Conservation (phyloP, 495 filamentous ascomycete species). For the Neurospora sp. region DNA sequence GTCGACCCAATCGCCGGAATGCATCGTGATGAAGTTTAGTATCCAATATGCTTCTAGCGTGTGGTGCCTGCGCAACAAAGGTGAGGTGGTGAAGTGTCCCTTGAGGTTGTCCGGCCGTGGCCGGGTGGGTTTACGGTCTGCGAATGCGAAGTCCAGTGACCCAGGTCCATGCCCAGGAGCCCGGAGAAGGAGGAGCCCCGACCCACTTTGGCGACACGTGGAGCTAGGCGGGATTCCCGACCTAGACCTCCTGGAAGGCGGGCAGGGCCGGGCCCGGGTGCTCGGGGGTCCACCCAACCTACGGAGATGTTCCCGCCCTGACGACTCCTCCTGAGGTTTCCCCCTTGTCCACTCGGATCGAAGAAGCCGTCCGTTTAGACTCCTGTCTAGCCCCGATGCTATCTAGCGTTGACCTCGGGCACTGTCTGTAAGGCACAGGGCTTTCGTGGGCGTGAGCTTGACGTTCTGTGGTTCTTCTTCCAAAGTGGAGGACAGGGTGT, state of each 20-base stretch:
- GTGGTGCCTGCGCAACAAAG: background rate
- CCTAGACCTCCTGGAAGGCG: background rate
- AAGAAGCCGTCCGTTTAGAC: background rate
- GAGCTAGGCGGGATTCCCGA: background rate
- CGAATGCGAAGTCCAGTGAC: background rate
- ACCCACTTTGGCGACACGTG: background rate
- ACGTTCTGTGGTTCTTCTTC: background rate
- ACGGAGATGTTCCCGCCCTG: background rate
- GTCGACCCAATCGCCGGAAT: background rate
- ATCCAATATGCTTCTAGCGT: background rate
- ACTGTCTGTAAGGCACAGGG: background rate
- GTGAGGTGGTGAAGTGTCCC: background rate
- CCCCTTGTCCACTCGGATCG: background rate
- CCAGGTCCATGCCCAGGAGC: background rate
- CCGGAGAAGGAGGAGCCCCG: background rate
- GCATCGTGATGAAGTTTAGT: background rate
- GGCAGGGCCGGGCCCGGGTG: background rate
- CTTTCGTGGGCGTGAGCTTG: background rate
- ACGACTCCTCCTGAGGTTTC: background rate
- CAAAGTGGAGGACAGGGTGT: background rate
- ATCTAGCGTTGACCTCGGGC: background rate
- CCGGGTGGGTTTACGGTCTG: background rate
- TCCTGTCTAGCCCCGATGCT: background rate
- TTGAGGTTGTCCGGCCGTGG: background rate
- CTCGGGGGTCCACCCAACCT: background rate